Percentiles rank a stretch among this genome's conserved stretches.
These are phyloP conservation scores for Endothia cerciana DNA, from an alignment of 2,329 filamentous ascomycete genomes.

Conservation along the genomic window DNA sequence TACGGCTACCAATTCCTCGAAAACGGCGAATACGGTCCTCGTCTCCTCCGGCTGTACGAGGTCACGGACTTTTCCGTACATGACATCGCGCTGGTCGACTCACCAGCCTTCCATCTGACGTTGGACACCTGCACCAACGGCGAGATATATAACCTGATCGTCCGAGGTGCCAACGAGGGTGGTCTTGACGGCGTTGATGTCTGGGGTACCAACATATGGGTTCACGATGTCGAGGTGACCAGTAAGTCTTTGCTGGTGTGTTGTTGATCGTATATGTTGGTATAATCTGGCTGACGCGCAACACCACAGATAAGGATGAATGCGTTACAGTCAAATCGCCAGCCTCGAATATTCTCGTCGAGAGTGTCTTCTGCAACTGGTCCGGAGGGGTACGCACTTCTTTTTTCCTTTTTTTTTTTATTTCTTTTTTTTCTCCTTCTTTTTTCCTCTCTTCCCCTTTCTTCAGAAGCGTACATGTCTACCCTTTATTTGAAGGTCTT, in stretches of 20 bases:
- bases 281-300: constrained; percentile 1
- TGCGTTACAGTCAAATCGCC: constrained; percentile 48
- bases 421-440: no score
- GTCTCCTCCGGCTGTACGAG: constrained; percentile 34
- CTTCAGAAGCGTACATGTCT: not conserved
- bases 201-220: constrained; percentile 57
- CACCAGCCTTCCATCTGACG: constrained; percentile 52
- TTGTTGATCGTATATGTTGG: not conserved
- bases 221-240: constrained; percentile 62
- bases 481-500: not conserved
- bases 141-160: constrained; percentile 56
- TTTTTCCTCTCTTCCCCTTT: no score
- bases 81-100: constrained; percentile 52
- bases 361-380: constrained; percentile 64
- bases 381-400: constrained; percentile 47
- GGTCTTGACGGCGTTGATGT: constrained; percentile 60
- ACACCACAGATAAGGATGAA: constrained; percentile 54
- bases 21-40: constrained; percentile 21
- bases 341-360: constrained; percentile 56
- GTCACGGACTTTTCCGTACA: constrained; percentile 52
- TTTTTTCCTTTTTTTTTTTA: no score
- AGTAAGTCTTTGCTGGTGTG: constrained; percentile 34
- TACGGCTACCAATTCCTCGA: constrained; percentile 52
- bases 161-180: constrained; percentile 51
- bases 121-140: constrained; percentile 52